phyloP scores from a whole-genome alignment of 805 yeast species.

The Jamesozyma piceae region DNA sequence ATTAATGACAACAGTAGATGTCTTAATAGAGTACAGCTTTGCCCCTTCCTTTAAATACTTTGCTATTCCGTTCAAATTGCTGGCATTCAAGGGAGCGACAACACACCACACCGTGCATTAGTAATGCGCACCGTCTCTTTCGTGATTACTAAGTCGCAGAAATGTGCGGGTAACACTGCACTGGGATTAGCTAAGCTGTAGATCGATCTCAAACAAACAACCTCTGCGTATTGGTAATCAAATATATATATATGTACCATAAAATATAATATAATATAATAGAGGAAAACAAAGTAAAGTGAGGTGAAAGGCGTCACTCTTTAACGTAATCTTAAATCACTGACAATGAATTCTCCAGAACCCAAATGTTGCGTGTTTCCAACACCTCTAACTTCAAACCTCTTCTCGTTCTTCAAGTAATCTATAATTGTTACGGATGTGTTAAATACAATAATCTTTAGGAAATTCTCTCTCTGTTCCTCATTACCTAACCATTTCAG shows the following conservation, averaged over 20 bases:
- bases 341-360: constrained; percentile 39
- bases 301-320: no score
- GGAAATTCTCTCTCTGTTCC: constrained; percentile 28
- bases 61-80: neutral
- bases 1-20: neutral
- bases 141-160: no score
- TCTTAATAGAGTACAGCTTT: neutral
- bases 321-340: constrained; percentile 41
- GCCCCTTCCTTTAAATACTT: neutral
- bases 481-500: constrained; percentile 42
- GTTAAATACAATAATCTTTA: constrained; percentile 54
- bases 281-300: no score
- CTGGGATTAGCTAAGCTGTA: no score
- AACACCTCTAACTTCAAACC: constrained; percentile 42
- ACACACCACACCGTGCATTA: no score
- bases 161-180: no score
- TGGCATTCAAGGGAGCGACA: neutral
- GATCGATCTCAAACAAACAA: no score
- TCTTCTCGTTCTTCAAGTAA: constrained; percentile 32
- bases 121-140: no score
- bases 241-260: no score
- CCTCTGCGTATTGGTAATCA: no score
- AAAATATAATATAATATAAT: no score
- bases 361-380: constrained; percentile 68
- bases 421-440: constrained; percentile 67